phyloP scores from a whole-genome alignment of 139 green algal species.

The Spirogloea muscicola region DNA sequence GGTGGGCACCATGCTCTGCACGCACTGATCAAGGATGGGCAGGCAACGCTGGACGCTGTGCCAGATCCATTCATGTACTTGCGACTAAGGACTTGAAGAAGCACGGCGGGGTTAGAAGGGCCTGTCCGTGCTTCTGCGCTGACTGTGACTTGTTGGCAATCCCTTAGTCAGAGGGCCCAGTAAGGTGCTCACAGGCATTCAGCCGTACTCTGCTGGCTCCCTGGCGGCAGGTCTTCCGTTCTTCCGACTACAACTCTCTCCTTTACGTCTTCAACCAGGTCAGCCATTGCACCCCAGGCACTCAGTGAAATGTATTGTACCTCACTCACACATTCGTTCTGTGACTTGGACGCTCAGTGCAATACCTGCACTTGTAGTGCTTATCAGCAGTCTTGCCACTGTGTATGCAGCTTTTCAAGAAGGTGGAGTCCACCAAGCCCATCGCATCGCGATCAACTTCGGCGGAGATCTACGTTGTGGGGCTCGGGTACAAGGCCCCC shows the following conservation, averaged over 20 bases:
- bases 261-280: slow-evolving; percentile 83
- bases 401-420: slow-evolving; percentile 83
- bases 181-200: neutral
- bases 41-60: neutral
- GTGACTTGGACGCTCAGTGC: neutral
- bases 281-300: slow-evolving; percentile 33
- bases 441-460: slow-evolving; percentile 82
- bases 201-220: neutral
- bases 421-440: slow-evolving; percentile 94
- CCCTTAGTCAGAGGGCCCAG: neutral
- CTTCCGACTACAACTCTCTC: slow-evolving; percentile 94
- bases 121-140: neutral
- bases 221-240: slow-evolving; percentile 53
- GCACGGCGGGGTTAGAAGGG: neutral
- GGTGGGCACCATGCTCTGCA: slow-evolving; percentile 50
- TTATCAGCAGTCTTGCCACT: neutral
- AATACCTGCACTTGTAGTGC: neutral
- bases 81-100: neutral
- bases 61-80: neutral
- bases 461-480: slow-evolving; percentile 78
- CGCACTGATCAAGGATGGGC: neutral
- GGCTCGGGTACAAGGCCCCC: slow-evolving; percentile 90
- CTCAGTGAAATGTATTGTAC: neutral
- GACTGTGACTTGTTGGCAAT: neutral
- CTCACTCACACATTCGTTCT: neutral